Evolutionary conservation across 192 early-diverging fungal genomes (phyloP).

Genomic region (Backusella mclennaniae): DNA sequence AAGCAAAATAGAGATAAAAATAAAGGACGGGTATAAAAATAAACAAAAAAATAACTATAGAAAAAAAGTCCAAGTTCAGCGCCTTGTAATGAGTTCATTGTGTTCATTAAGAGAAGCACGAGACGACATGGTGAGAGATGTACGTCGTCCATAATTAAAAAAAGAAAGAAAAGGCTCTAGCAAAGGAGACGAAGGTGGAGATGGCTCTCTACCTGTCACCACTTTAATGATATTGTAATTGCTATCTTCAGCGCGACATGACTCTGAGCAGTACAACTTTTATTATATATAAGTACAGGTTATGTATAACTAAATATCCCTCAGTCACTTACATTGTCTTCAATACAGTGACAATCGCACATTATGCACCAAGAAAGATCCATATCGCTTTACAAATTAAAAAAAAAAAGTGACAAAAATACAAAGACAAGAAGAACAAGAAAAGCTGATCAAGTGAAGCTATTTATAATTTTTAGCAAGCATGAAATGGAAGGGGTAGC

Average conservation of each 20-base stretch:
- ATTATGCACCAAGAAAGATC: conserved; percentile 20
- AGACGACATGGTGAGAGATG: conserved; percentile 9
- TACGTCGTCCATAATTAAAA: conserved; percentile 10
- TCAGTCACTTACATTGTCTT: conserved; percentile 7
- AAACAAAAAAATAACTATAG: neutral
- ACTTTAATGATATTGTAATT: neutral
- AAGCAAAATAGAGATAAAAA: neutral
- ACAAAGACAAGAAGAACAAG: neutral
- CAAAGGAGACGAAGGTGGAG: conserved; percentile 13
- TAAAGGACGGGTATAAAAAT: neutral
- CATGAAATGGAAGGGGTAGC: neutral
- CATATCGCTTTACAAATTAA: conserved; percentile 1
- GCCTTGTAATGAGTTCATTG: neutral
- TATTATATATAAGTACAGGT: neutral
- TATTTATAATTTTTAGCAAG: neutral
- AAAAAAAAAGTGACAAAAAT: neutral
- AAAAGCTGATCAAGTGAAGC: neutral
- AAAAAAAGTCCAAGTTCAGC: neutral
- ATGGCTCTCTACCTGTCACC: neutral
- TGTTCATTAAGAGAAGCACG: neutral
- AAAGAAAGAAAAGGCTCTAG: conserved; percentile 4
- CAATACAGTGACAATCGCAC: conserved; percentile 7
- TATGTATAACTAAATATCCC: neutral
- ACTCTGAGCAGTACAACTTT: conserved; percentile 11
- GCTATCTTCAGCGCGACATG: conserved; percentile 11